Percentiles rank a stretch among this genome's conserved stretches.
Evolutionary conservation across 2,329 filamentous ascomycete genomes (phyloP).

Genomic region (Plectosphaerella sp.): DNA sequence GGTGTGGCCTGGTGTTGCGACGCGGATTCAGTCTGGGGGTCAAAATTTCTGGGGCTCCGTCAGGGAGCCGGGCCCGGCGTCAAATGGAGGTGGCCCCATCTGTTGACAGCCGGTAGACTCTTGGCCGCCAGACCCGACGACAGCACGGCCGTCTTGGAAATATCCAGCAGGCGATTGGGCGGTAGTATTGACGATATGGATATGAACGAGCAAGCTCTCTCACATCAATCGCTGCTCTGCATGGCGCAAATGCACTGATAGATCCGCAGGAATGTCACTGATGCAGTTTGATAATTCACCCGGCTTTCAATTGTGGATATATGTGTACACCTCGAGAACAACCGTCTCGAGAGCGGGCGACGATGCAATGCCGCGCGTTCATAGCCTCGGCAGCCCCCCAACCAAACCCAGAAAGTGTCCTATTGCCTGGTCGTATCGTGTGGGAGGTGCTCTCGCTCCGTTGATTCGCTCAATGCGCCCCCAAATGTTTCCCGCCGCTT

Average conservation of each 20-base stretch:
- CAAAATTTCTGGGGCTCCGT: constrained; percentile 14
- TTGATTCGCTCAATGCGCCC: background rate
- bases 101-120: constrained; percentile 4
- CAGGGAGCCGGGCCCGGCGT: constrained; percentile 3
- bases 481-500: background rate
- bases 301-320: background rate
- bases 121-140: background rate
- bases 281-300: no score
- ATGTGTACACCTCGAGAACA: background rate
- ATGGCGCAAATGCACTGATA: no score
- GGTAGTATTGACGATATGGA: no score
- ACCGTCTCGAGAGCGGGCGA: background rate
- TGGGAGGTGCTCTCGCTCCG: background rate
- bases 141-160: background rate
- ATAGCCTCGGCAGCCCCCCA: background rate
- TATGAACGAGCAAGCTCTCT: no score
- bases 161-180: no score
- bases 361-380: background rate
- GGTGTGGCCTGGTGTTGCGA: constrained; percentile 5
- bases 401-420: background rate
- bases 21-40: constrained; percentile 6
- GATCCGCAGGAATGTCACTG: no score
- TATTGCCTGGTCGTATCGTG: background rate
- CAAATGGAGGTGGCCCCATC: background rate
- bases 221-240: no score